Conservation (phyloP, 257 asterid genomes). For the Leonotis leonurus region DNA sequence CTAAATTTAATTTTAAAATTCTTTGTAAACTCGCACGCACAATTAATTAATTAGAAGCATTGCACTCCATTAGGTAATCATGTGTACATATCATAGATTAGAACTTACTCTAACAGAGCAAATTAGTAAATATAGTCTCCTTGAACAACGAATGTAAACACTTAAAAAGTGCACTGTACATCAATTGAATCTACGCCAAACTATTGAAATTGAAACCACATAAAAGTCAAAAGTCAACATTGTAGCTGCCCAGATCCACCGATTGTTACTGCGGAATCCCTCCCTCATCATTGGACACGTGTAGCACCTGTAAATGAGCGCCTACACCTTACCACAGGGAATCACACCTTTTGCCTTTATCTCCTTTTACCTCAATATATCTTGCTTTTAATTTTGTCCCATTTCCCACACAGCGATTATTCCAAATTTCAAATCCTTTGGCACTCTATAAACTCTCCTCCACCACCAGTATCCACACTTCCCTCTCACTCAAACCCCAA, state of each 20-base stretch:
- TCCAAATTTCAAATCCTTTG: neutral
- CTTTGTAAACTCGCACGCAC: no score
- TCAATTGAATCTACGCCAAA: neutral
- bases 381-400: neutral
- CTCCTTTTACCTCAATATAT: no score
- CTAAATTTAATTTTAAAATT: no score
- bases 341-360: neutral
- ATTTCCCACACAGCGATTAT: neutral
- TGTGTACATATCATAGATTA: neutral
- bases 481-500: conserved; percentile 9
- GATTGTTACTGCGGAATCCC: neutral
- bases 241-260: neutral
- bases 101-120: neutral
- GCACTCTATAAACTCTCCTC: conserved; percentile 18
- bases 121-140: neutral
- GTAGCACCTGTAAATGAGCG: neutral
- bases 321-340: conserved; percentile 22
- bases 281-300: neutral
- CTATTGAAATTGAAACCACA: neutral
- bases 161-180: neutral
- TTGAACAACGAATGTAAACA: no score
- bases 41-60: no score
- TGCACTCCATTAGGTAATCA: no score
- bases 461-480: neutral
- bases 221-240: conserved; percentile 7